Conservation (phyloP, 768 basidiomycete genomes). For the Tephrocybe sp. region DNA sequence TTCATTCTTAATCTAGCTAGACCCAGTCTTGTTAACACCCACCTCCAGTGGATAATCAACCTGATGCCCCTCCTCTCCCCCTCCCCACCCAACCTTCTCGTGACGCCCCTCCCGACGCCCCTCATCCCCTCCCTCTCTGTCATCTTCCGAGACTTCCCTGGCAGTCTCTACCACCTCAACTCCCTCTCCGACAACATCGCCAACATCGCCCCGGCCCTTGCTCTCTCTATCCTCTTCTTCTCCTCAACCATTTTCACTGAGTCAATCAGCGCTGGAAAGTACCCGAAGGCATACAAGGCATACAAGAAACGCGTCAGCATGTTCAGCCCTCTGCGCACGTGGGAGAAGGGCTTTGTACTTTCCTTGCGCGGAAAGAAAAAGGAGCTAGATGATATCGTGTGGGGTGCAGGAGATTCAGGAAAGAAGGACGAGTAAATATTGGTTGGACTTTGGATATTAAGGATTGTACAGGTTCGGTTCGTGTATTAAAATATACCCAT, state of each 20-base stretch:
- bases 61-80: constrained; percentile 61
- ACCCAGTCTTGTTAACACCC: constrained; percentile 1
- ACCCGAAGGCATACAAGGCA: constrained; percentile 63
- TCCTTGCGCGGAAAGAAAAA: constrained; percentile 20
- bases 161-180: constrained; percentile 20
- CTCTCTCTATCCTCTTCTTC: constrained; percentile 71
- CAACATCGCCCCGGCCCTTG: constrained; percentile 53
- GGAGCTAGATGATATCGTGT: constrained; percentile 23
- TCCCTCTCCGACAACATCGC: constrained; percentile 27
- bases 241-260: constrained; percentile 82
- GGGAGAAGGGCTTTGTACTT: constrained; percentile 24
- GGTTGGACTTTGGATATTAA: too few species aligned
- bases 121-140: constrained; percentile 15
- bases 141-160: constrained; percentile 19
- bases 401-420: constrained; percentile 22
- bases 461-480: too few species aligned
- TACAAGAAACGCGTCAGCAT: constrained; percentile 82
- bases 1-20: not conserved
- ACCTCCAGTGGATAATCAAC: constrained; percentile 61
- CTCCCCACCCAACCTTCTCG: constrained; percentile 25
- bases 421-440: constrained; percentile 15
- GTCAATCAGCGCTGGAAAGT: constrained; percentile 73
- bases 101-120: constrained; percentile 13
- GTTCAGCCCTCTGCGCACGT: constrained; percentile 55
- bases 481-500: too few species aligned